Evolutionary conservation across 805 yeast genomes (phyloP), one percentile per base, ranked within the genome.

Genomic region (Monosporozyma aerobia): DNA sequence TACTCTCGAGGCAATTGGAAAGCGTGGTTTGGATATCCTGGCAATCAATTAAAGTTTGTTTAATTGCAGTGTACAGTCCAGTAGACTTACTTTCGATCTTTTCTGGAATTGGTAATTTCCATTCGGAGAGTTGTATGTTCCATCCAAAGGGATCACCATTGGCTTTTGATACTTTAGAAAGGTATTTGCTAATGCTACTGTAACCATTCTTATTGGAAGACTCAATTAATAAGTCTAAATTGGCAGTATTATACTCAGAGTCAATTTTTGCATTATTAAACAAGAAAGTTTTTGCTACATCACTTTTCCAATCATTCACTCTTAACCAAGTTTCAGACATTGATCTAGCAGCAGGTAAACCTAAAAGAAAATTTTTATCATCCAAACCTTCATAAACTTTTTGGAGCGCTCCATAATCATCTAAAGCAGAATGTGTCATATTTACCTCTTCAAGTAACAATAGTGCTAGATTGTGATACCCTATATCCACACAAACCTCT

Each of bases 101-200:
- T 2, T 61, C 63, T 1, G 82, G 74, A 0, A 63, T 55, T 0
- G 95, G 87, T 1, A 86, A 55, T 51, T 84, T 85, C 97, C 97
- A 90, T 49, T 79, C 78, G 44, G 77, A 78, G 43, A 90, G 67
- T 61, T 85, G 85, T 89, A 96, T 84, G 0, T 82, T 78, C 80
- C 89, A 82, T 53, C 78, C 81, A 62, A 76, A 85, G 1, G 67
- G 53, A 25, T 65, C 64, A 10, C 59, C 58, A 6, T 52, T 49
- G 0, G 16, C 4, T 43, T 43, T 9, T 3, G 16, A 13, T 10
- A 13, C 16, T 5, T 23, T 43, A 11, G 45, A 65, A n/a, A 79
- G 56, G 5, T 54, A 41, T 35, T 71, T 73, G 0, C 90, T 76
- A 1, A 83, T 58, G 0, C 90, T 87, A 54, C 71, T 69, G 53